Conservation (phyloP, 192 early-diverging fungal species). For the Linnemannia hyalina region DNA sequence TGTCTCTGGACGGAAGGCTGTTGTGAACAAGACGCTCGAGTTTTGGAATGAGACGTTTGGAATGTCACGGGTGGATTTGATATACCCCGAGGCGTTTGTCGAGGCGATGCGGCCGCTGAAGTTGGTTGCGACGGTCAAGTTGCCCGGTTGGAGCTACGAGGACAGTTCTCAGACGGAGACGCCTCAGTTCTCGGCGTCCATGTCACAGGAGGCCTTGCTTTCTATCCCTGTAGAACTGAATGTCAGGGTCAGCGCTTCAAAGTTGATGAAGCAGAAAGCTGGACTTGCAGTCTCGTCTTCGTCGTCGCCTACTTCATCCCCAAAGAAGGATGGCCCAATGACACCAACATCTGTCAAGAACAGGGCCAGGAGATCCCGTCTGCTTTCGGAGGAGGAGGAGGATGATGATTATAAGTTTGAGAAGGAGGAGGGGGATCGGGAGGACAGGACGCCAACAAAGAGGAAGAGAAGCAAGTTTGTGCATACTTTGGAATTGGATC, state of each 20-base stretch:
- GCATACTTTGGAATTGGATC: constrained; percentile 19
- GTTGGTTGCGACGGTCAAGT: constrained; percentile 24
- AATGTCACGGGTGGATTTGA: not conserved
- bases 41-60: constrained; percentile 49
- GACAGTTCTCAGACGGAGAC: constrained; percentile 26
- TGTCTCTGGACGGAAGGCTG: constrained; percentile 14
- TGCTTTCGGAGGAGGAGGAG: not conserved
- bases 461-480: constrained; percentile 10
- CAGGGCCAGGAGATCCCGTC: too few species aligned
- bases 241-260: not conserved
- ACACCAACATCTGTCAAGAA: not conserved
- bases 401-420: not conserved
- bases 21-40: constrained; percentile 40
- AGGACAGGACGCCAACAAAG: constrained; percentile 1
- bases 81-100: constrained; percentile 25
- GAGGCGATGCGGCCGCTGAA: constrained; percentile 25
- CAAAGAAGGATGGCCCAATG: not conserved
- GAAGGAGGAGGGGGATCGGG: not conserved
- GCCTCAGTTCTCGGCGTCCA: constrained; percentile 25
- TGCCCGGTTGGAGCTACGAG: constrained; percentile 30
- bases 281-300: not conserved
- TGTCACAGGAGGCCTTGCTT: constrained; percentile 32
- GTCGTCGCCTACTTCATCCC: not conserved
- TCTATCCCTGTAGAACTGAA: constrained; percentile 29
- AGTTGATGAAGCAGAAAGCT: constrained; percentile 25